Conservation (phyloP, 805 yeast genomes). For the Candida ipomoeae region DNA sequence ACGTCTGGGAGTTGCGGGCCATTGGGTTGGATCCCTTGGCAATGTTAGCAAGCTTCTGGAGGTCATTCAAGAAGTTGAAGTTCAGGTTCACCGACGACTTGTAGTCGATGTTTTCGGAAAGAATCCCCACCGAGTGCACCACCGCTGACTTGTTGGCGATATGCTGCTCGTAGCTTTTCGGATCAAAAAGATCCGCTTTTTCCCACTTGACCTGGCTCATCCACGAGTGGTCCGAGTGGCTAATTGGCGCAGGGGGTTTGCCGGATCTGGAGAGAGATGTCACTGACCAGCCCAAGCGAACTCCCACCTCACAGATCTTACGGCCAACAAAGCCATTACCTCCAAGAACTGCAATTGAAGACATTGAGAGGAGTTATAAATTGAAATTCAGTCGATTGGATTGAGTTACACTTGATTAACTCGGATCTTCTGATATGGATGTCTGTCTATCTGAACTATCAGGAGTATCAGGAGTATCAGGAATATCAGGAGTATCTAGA, state of each 20-base stretch:
- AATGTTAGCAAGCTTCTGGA: constrained; percentile 25
- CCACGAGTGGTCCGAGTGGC: constrained; percentile 36
- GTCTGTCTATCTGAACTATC: too few relatives aligned
- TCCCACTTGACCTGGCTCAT: constrained; percentile 59
- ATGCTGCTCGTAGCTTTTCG: constrained; percentile 48
- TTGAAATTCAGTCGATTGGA: background rate
- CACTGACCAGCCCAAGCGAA: constrained; percentile 60
- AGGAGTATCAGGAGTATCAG: too few relatives aligned
- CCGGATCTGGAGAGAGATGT: constrained; percentile 69
- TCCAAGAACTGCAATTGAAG: constrained; percentile 65
- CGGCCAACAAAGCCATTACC: constrained; percentile 81
- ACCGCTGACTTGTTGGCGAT: constrained; percentile 56
- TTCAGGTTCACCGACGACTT: constrained; percentile 49
- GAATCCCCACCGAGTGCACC: constrained; percentile 78
- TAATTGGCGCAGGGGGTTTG: constrained; percentile 35
- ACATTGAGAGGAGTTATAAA: constrained; percentile 8
- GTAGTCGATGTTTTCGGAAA: constrained; percentile 66
- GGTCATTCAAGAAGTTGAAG: constrained; percentile 31
- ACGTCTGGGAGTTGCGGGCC: constrained; percentile 40
- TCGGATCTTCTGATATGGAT: too few relatives aligned
- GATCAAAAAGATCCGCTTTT: constrained; percentile 63
- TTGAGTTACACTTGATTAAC: background rate
- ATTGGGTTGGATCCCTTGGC: constrained; percentile 61
- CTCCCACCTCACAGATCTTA: constrained; percentile 63
- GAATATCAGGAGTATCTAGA: too few relatives aligned